Base-by-base conservation (phyloP, 176 grass and related monocot genomes). In the Thalia dealbata region DNA sequence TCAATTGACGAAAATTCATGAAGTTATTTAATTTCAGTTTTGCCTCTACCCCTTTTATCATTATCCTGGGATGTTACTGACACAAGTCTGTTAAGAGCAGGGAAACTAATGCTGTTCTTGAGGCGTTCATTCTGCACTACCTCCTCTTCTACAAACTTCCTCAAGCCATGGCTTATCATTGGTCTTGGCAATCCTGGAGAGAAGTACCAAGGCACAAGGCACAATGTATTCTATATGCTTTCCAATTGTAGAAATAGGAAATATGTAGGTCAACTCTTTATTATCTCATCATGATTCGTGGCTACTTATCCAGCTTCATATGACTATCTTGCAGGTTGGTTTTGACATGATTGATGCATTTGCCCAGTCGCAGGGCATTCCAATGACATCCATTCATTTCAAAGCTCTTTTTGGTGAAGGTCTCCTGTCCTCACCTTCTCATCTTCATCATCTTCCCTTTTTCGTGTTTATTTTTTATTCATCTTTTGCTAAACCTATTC, bases 271-370 rank as follows among this genome's bases (percentile, higher is more conserved):
- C 35, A 38, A 68, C 21, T 12, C 27, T 7, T 1, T 35, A 15
- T 42, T 44, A 26, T 43, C 8, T 44, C 19, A 45, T 68, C 38
- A 43, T 43, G 38, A 3, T 63, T 63, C 10, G 4, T 38, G 4
- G 4, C 32, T 38, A n/a, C n/a, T n/a, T n/a, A 68, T 42, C 19
- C 16, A 43, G 35, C 32, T 23, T 14, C 38, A n/a, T 63, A 3
- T 68, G 16, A 23, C 35, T 42, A 21, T 44, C 0, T 68, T 81
- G 29, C 81, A 96, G 89, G 93, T 90, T 84, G 93, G 93, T n/a
- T 92, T 92, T 75, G 81, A 92, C 82, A 88, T 88, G 89, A 92
- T 97, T 78, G 89, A 92, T 74, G 79, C 76, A 22, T 97, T 97
- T 79, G 87, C 93, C n/a, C 46, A 76, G 35, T 86, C 76, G n/a